Base-by-base conservation (phyloP, 169 alveolate genomes). In the Plasmodium ovale region DNA sequence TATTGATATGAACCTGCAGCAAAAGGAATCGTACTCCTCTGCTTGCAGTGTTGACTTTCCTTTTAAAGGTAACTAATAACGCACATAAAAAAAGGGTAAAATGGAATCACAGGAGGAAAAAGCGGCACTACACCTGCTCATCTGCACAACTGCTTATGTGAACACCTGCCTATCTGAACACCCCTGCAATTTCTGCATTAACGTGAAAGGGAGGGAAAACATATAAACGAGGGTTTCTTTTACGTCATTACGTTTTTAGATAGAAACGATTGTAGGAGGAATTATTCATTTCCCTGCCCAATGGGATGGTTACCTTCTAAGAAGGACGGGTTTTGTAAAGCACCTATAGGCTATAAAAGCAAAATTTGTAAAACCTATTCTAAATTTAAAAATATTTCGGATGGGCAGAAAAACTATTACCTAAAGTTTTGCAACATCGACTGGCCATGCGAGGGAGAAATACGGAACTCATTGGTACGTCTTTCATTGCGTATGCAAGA, bases 361-460 rank as follows among this genome's bases (percentile, higher is more conserved):
- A 60, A 35, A 35, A 60, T 77, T 25, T 77, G 88, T 23, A 77
- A 62, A 62, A 29, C 31, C 23, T 44, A 44, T 23, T 51, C 64
- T n/a, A 59, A 77, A 42, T 77, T 77, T 77, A 53, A 77, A 77
- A 77, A 77, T 51, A 19, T 77, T 42, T 77, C 79, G 4, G 79
- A 77, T 51, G 62, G 59, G 16, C 74, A 77, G 29, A 77, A 49
- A 77, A 77, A 77, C 19, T 77, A 77, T 53, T 77, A 60, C 16
- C 33, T 77, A 64, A 77, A 77, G 14, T 51, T 62, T 60, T 77
- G 88, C 62, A 25, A 65, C 25, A 77, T 77, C 29, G 88, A 77
- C 47, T 77, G 88, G 88, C 88, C 88, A 6, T 77, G 88, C 56
- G 74, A 60, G 25, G 73, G 77, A 31, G 88, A 77, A 54, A 77